These are phyloP conservation scores for Magnaporthiopsis poae DNA, from an alignment of 2,329 filamentous ascomycete genomes.

Conservation along the genomic window DNA sequence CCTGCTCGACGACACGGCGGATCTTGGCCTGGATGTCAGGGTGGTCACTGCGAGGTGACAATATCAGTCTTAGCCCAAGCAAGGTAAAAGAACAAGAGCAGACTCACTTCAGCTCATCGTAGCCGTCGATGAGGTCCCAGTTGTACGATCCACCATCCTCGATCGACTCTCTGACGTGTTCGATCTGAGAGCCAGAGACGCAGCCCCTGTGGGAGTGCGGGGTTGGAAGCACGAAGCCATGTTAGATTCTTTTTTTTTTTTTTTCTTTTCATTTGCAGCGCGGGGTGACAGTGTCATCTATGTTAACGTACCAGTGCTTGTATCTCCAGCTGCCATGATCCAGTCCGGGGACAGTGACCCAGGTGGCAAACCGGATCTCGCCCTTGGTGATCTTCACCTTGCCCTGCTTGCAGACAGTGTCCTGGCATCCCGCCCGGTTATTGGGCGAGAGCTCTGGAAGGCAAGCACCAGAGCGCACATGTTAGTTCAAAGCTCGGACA, in stretches of 20 bases:
- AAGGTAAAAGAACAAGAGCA: background rate
- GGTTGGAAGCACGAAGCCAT: background rate
- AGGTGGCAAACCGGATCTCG: slow-evolving; percentile 65
- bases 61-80: slow-evolving; percentile 10
- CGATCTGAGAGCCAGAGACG: slow-evolving; percentile 65
- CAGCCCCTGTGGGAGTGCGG: slow-evolving; percentile 60
- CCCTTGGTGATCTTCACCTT: slow-evolving; percentile 67
- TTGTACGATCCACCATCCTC: slow-evolving; percentile 39
- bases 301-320: slow-evolving; percentile 67
- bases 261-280: background rate
- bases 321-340: slow-evolving; percentile 60
- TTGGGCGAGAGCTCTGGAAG: slow-evolving; percentile 57
- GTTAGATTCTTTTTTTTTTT: background rate
- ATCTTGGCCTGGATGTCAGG: slow-evolving; percentile 64
- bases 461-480: background rate
- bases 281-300: slow-evolving; percentile 3
- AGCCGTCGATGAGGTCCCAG: slow-evolving; percentile 66
- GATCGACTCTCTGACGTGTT: slow-evolving; percentile 52
- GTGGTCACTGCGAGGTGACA: slow-evolving; percentile 27
- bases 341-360: slow-evolving; percentile 47
- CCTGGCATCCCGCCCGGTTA: slow-evolving; percentile 65
- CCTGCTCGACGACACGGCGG: slow-evolving; percentile 58
- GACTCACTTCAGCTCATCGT: slow-evolving; percentile 56
- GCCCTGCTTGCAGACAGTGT: slow-evolving; percentile 61
- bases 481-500: background rate